phyloP scores from a whole-genome alignment of 2,329 filamentous ascomycete genomes.

The Falciphora oryzae region DNA sequence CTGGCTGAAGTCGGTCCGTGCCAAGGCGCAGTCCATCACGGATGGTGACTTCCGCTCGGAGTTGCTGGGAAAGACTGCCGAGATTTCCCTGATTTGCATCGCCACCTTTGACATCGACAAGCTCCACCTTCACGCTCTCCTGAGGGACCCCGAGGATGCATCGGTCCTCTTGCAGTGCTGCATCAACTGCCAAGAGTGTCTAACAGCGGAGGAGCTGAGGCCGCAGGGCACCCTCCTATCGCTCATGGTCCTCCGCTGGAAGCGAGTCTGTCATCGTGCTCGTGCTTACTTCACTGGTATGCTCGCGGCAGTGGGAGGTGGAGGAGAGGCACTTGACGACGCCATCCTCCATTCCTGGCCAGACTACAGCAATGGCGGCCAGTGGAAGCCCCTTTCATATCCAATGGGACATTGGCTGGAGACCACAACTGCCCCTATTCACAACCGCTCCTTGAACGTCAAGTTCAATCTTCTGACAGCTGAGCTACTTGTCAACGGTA shows the following conservation, averaged over 20 bases:
- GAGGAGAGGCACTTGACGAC: constrained; percentile 16
- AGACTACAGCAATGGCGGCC: constrained; percentile 15
- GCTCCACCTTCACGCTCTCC: constrained; percentile 20
- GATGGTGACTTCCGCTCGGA: constrained; percentile 21
- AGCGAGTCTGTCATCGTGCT: constrained; percentile 18
- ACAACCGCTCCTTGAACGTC: constrained; percentile 21
- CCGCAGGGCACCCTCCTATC: constrained; percentile 10
- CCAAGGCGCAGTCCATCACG: constrained; percentile 20
- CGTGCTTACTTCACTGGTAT: constrained; percentile 14
- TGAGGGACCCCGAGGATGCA: constrained; percentile 22
- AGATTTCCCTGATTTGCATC: constrained; percentile 35
- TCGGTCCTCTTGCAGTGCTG: constrained; percentile 30
- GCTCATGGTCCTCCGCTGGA: constrained; percentile 22
- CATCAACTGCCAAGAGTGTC: constrained; percentile 30
- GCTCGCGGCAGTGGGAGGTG: constrained; percentile 10
- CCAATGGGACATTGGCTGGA: constrained; percentile 19
- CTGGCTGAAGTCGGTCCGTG: constrained; percentile 33
- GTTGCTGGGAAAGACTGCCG: constrained; percentile 28
- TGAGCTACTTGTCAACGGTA: constrained; percentile 45
- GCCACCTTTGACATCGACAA: constrained; percentile 39
- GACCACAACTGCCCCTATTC: neutral
- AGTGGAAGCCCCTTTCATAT: constrained; percentile 6
- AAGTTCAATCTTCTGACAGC: constrained; percentile 47
- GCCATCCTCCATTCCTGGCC: constrained; percentile 24
- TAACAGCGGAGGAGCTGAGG: neutral